These are phyloP conservation scores for Aspergillus hiratsukae DNA, from an alignment of 2,329 filamentous ascomycete species.

Conservation along the genomic window DNA sequence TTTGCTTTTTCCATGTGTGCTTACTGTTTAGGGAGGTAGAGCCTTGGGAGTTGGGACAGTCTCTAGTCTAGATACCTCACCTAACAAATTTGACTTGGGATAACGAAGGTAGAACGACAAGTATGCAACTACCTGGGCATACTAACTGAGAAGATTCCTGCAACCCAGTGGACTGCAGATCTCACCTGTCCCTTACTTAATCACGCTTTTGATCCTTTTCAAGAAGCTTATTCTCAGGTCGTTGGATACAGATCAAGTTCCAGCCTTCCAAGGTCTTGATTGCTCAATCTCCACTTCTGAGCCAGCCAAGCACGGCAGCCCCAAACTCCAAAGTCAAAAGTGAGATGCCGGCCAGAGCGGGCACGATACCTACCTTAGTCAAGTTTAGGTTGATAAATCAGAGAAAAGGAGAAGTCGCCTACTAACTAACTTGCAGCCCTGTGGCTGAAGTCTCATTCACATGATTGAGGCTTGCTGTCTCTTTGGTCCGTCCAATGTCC, in stretches of 20 bases:
- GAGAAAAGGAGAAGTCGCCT: background rate
- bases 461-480: constrained; percentile 6
- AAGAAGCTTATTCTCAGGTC: background rate
- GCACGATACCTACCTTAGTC: background rate
- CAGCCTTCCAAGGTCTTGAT: background rate
- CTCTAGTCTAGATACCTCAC: too few relatives aligned
- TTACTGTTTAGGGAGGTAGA: background rate
- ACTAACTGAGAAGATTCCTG: background rate
- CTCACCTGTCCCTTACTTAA: background rate
- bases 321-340: background rate
- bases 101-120: background rate
- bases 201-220: background rate
- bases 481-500: constrained; percentile 1
- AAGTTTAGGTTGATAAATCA: background rate
- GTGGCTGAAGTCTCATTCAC: constrained; percentile 7
- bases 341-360: background rate
- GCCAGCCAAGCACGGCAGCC: background rate
- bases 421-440: background rate
- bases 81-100: too few relatives aligned
- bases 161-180: background rate
- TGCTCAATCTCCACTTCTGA: background rate
- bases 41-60: background rate
- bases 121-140: background rate
- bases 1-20: background rate
- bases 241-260: background rate